Evolutionary conservation across 2,329 filamentous ascomycete genomes (phyloP).

Genomic region (Orbilia oligospora): DNA sequence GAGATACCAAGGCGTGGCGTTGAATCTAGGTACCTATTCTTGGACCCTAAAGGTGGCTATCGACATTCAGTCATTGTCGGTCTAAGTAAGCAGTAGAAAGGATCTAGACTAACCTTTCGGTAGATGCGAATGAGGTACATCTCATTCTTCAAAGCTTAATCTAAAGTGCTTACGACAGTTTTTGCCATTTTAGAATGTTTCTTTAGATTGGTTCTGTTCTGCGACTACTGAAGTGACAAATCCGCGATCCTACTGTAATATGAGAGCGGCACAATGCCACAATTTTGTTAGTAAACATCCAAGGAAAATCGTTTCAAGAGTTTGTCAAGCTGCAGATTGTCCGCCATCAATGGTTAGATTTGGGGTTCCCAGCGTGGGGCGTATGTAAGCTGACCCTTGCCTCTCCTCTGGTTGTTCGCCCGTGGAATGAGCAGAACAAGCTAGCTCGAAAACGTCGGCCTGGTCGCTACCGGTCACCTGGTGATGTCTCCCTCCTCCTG

Average conservation of each 20-base stretch:
- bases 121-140: constrained; percentile 47
- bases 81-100: constrained; percentile 52
- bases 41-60: constrained; percentile 39
- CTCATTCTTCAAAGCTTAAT: not conserved
- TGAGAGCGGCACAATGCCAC: constrained; percentile 30
- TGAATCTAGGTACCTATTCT: constrained; percentile 41
- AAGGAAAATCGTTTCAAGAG: constrained; percentile 26
- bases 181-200: constrained; percentile 11
- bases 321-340: constrained; percentile 20
- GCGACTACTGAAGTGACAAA: constrained; percentile 21
- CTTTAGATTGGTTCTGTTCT: not conserved
- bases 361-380: constrained; percentile 19
- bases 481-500: constrained; percentile 42
- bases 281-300: constrained; percentile 41
- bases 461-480: constrained; percentile 60
- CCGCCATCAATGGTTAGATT: constrained; percentile 30
- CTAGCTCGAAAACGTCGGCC: constrained; percentile 27
- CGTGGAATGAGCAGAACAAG: not conserved
- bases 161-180: constrained; percentile 7
- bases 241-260: constrained; percentile 15
- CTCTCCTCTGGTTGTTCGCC: constrained; percentile 15
- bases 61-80: constrained; percentile 23
- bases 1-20: constrained; percentile 5
- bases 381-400: constrained; percentile 60
- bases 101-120: constrained; percentile 49